Conservation (phyloP, 179 eudicot genomes). For the Carnegiea gigantea region DNA sequence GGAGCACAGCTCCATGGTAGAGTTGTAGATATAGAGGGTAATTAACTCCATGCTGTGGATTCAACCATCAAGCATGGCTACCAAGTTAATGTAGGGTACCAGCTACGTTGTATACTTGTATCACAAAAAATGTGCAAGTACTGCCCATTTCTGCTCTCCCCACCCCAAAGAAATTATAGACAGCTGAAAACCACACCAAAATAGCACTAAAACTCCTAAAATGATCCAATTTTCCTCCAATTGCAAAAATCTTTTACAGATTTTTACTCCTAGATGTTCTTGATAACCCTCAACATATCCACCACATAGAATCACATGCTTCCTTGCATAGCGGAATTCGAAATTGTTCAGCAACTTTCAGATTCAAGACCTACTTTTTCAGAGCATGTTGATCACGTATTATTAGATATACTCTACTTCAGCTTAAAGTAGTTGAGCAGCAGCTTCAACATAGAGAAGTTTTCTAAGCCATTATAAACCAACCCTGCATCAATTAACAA, state of each 20-base stretch:
- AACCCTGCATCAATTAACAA: neutral
- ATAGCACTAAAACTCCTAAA: neutral
- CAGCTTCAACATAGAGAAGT: neutral
- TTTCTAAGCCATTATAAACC: neutral
- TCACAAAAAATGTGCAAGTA: neutral
- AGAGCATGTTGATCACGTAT: neutral
- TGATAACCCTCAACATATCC: neutral
- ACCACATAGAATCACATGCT: neutral
- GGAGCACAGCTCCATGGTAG: no score
- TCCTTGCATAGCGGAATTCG: no score
- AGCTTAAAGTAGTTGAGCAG: neutral
- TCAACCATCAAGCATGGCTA: neutral
- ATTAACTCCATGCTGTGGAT: no score
- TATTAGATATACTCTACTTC: neutral
- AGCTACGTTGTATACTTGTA: no score
- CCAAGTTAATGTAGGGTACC: neutral
- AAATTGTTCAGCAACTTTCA: no score
- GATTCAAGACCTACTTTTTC: no score
- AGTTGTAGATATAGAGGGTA: no score
- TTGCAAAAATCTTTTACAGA: no score
- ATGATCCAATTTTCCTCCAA: neutral
- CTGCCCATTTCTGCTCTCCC: neutral
- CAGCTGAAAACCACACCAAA: neutral
- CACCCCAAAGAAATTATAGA: neutral
- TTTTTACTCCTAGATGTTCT: neutral